Evolutionary conservation across 495 filamentous ascomycete genomes (phyloP), one percentile per base, ranked within the genome.

Genomic region (Penicillium flavigenum): DNA sequence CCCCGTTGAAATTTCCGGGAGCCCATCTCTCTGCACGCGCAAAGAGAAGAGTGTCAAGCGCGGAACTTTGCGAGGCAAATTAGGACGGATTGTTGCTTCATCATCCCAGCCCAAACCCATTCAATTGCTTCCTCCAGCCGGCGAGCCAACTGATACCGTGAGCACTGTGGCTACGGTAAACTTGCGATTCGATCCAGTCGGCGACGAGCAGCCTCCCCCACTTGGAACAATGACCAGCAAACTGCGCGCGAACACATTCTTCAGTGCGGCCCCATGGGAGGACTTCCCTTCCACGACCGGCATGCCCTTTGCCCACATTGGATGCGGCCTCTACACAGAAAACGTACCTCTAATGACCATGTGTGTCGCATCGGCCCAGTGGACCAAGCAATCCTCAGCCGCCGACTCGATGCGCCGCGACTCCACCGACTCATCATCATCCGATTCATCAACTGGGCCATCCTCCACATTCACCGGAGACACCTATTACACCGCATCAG

Each of bases 11-110:
- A 69, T 89, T 22, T 75, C 78, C 22, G 76, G 79, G 20, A 72
- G 80, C 14, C 66, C 76, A n/a, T 75, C 86, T 45, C 96, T 92
- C 67, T 75, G 76, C 36, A 78, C 89, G 52, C 81, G 83, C 31
- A 85, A 83, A 69, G 86, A 91, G 63, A 97, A 96, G 76, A 77
- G 77, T 11, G 73, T 98, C 36, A 86, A 82, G 57, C 91, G 88
- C 57, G 89, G 88, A 12, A 69, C 94, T n/a, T 79, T 98, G 61
- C 83, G 88, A 20, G 79, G 85, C 20, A 93, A 88, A 65, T 72
- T 90, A 1, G 94, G 94, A 26, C 81, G 80, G 0, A 60, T 97
- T 22, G 84, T 85, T 11, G 85, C 88, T 41, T 79, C 87, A n/a
- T 83, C 90, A 1, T 65, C 75, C 0, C 93, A 98, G 64, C 91